Evolutionary conservation across 495 filamentous ascomycete genomes (phyloP).

Genomic region (Penicillium canescens): DNA sequence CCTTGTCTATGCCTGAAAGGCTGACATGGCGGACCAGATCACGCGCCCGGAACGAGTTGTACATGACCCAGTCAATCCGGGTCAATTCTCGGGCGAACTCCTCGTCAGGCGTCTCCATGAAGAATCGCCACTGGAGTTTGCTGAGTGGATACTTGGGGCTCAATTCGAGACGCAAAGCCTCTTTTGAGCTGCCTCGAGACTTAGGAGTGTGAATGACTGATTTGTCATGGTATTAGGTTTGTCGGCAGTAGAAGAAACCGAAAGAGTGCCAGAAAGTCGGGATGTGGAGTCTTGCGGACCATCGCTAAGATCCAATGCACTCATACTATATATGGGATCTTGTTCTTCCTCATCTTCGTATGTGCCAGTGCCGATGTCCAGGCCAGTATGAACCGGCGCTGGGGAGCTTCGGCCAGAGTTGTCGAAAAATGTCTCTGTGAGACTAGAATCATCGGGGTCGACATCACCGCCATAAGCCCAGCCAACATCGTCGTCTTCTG

Average conservation of each 20-base stretch:
- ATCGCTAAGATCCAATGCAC: slow-evolving; percentile 44
- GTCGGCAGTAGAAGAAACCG: slow-evolving; percentile 40
- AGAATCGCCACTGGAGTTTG: slow-evolving; percentile 78
- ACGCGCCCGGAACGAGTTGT: slow-evolving; percentile 90
- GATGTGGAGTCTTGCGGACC: slow-evolving; percentile 38
- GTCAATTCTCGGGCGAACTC: slow-evolving; percentile 90
- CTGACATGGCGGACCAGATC: slow-evolving; percentile 91
- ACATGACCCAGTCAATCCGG: slow-evolving; percentile 95
- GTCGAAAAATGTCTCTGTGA: slow-evolving; percentile 39
- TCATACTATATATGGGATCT: slow-evolving; percentile 46
- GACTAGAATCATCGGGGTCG: slow-evolving; percentile 44
- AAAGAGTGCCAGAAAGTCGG: slow-evolving; percentile 43
- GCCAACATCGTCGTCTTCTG: slow-evolving; percentile 76
- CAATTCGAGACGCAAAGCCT: slow-evolving; percentile 67
- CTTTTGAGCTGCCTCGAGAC: slow-evolving; percentile 72
- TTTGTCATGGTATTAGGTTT: slow-evolving; percentile 40
- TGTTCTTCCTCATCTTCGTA: slow-evolving; percentile 38
- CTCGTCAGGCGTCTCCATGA: slow-evolving; percentile 79
- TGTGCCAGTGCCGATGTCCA: slow-evolving; percentile 18
- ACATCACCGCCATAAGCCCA: slow-evolving; percentile 69
- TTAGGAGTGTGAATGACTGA: slow-evolving; percentile 49
- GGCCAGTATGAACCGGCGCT: slow-evolving; percentile 33
- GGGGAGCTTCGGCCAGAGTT: slow-evolving; percentile 42
- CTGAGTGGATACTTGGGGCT: slow-evolving; percentile 58
- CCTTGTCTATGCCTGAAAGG: slow-evolving; percentile 65